Evolutionary conservation across 345 rosid genomes (phyloP).

Genomic region (Gossypium longicalyx): DNA sequence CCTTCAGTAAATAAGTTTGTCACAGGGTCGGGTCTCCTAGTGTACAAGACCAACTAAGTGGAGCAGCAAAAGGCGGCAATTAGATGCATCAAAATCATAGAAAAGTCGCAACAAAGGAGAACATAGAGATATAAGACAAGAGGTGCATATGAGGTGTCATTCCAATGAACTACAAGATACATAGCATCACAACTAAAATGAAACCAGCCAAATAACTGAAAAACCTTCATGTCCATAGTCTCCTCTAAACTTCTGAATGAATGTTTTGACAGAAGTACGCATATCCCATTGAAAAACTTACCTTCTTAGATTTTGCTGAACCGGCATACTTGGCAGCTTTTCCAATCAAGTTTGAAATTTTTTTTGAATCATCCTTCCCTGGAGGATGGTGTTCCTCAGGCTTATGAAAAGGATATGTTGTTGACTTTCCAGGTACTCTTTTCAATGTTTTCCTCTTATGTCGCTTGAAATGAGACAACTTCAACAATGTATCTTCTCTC

Average conservation of each 20-base stretch:
- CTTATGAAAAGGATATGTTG: conserved; percentile 78
- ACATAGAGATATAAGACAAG: not conserved
- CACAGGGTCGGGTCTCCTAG: not conserved
- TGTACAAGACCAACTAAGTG: not conserved
- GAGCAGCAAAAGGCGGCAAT: not conserved
- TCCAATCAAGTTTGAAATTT: conserved; percentile 76
- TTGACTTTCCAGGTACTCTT: conserved; percentile 61
- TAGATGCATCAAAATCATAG: not conserved
- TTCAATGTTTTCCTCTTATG: conserved; percentile 88
- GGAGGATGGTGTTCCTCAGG: conserved; percentile 94
- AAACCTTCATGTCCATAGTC: conserved; percentile 4
- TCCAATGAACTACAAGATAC: not conserved
- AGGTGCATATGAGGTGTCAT: not conserved
- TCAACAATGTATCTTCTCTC: conserved; percentile 87
- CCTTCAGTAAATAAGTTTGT: not conserved
- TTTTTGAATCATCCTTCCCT: conserved; percentile 83
- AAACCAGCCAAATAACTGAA: conserved; percentile 1
- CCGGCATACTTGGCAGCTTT: conserved; percentile 84
- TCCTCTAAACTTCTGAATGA: not conserved
- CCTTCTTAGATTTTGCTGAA: conserved; percentile 90
- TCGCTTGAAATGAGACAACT: conserved; percentile 80
- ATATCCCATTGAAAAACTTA: conserved; percentile 19
- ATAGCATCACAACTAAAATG: not conserved
- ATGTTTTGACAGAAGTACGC: conserved; percentile 3
- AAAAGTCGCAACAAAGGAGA: not conserved